Evolutionary conservation across 2,329 filamentous ascomycete species (phyloP), one percentile per base, ranked within the genome.

Genomic region (Fusarium bulbicola): DNA sequence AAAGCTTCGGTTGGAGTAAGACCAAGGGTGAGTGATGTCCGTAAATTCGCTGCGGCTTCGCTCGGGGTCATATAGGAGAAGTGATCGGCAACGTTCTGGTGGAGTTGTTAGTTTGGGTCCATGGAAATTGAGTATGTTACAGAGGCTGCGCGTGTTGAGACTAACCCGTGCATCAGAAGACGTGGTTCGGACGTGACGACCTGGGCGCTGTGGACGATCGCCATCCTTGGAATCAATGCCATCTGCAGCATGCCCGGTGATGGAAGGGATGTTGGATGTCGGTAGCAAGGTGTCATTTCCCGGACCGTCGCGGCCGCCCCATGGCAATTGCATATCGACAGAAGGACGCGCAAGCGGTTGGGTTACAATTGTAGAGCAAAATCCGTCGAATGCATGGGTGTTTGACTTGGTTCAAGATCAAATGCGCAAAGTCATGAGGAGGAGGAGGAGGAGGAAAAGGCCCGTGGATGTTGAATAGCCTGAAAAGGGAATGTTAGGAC

Each of bases 21-120:
- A 59, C 96, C 96, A 78, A 93, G 89, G 20, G 88, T 90, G 32
- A 97, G 85, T n/a, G 95, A 98, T 8, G 95, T 97, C 73, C 91
- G 88, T 60, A 98, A 86, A 73, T 90, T 91, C 60, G 91, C 87
- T 49, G 94, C 95, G 16, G 93, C 92, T 82, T 97, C 93, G 79
- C 92, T 87, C 26, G 92, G 88, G n/a, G 91, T 92, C 80, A 98
- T 88, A 78, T 89, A 85, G 34, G 90, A 87, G 79, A 85, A 92
- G 61, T 90, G 86, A 66, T 91, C 89, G 63, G 90, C 90, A 49
- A 88, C 81, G 59, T 81, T 85, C 87, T 90, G 75, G 28, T 26
- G 53, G 47, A 56, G 37, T 54, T 59, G 60, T 78, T 66, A 77
- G 74, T 57, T 59, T 59, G 45, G 37, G 39, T 16, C 46, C 28